Evolutionary conservation across 2,329 filamentous ascomycete species (phyloP), one percentile per base, ranked within the genome.

Genomic region (Cercospora sp.): DNA sequence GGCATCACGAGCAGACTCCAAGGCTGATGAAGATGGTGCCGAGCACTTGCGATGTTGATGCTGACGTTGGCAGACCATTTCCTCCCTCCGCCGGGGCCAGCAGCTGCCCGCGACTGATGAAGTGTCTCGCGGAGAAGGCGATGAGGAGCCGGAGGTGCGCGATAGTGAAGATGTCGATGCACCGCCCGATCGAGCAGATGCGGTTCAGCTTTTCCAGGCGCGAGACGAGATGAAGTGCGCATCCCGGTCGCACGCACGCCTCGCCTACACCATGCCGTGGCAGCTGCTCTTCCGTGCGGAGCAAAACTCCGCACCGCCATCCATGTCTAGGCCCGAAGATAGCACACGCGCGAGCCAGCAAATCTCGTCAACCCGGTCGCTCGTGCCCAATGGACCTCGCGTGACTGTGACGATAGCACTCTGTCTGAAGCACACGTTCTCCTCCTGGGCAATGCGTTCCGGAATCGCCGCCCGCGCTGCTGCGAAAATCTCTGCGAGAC

Each of bases 401-500:
- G 55, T 53, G 21, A 24, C 32, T 9, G n/a, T 37, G 28, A 59
- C 32, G 55, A 59, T 37, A 21, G 21, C 55, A 37, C 30, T 59
- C 28, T 59, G 32, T 37, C 32, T 18, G 32, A 59, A 24, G 28
- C 55, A 59, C 55, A 37, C 16, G n/a, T n/a, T 37, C 32, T 37
- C 12, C 12, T 55, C 24, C 24, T 37, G 30, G 34, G 55, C 30
- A 16, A 21, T 12, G 55, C 28, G 12, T 34, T 32, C 55, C 55
- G 55, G 5, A 13, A 24, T n/a, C n/a, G 37, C 49, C 49, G 55
- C 55, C n/a, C 55, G 55, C 55, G n/a, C 55, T 21, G 55, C 30
- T 59, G 55, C 16, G 55, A 59, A 59, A 59, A 59, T 34, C 55
- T 59, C 55, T 59, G 55, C 30, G 55, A 59, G 55, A 58, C 55